Percentiles rank a stretch among this genome's conserved stretches.
phyloP scores from a whole-genome alignment of 148 eudicot genomes.

The Chenopodium formosanum region DNA sequence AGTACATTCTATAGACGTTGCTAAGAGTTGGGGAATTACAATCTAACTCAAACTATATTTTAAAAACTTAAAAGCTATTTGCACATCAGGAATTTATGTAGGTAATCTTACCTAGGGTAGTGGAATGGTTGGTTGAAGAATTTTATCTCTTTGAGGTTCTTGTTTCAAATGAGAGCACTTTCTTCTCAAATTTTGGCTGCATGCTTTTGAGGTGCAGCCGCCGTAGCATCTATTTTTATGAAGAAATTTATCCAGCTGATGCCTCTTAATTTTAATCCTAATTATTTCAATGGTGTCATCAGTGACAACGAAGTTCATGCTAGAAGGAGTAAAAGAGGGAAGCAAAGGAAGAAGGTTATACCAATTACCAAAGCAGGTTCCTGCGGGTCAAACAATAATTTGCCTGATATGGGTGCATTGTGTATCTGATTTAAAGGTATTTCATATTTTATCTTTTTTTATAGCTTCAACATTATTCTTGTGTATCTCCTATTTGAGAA shows the following conservation, averaged over 20 bases:
- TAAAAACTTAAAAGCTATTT: not conserved
- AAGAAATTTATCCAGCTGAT: not conserved
- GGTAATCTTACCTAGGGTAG: not conserved
- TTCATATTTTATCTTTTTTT: not conserved
- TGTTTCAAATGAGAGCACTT: not conserved
- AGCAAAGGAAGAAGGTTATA: constrained; percentile 62
- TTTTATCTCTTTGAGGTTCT: not conserved
- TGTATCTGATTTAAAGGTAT: constrained; percentile 62
- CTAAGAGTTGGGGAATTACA: not conserved
- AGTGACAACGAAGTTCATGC: constrained; percentile 48
- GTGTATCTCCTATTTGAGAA: not conserved
- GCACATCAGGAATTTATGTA: not conserved
- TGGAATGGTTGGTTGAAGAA: not conserved
- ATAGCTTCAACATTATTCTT: not conserved
- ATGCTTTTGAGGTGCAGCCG: not conserved
- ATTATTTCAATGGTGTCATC: constrained; percentile 19
- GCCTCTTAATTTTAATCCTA: not conserved
- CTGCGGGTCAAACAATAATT: constrained; percentile 36
- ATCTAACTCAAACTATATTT: not conserved
- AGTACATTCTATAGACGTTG: not conserved
- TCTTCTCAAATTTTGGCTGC: not conserved
- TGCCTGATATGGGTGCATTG: constrained; percentile 77
- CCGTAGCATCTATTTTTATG: not conserved
- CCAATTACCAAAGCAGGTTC: constrained; percentile 27
- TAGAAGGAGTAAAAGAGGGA: constrained; percentile 54